Evolutionary conservation across 805 yeast species (phyloP).

Genomic region (Metschnikowia corniflorae): DNA sequence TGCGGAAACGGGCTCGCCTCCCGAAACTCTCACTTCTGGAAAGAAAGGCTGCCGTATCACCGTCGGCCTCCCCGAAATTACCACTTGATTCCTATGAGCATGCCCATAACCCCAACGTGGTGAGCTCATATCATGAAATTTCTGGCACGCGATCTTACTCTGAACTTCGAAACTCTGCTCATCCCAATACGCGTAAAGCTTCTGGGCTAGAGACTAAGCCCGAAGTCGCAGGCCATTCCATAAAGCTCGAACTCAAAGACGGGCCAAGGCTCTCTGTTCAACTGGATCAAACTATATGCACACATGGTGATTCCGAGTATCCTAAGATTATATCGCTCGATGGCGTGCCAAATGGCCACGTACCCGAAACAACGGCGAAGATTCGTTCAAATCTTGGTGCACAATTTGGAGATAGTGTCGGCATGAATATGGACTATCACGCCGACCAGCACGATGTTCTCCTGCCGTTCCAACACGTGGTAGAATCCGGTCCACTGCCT

Average conservation of each 20-base stretch:
- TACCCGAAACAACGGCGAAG: neutral
- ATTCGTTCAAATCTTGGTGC: neutral
- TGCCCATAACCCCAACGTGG: neutral
- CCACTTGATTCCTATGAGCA: conserved; percentile 1
- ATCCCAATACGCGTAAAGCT: neutral
- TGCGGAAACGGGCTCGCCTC: conserved; percentile 31
- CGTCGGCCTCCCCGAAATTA: conserved; percentile 4
- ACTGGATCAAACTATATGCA: no score
- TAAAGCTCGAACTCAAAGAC: no score
- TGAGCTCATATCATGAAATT: neutral
- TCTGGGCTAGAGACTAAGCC: neutral
- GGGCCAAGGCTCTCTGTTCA: neutral
- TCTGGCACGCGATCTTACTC: neutral
- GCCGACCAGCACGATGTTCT: neutral
- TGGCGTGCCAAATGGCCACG: neutral
- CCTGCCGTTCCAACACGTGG: conserved; percentile 4
- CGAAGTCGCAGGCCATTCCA: neutral
- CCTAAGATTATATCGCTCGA: no score
- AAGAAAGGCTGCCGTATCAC: neutral
- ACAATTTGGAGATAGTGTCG: no score
- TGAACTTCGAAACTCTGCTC: neutral
- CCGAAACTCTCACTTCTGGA: neutral
- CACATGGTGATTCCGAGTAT: neutral
- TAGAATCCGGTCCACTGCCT: conserved; percentile 19
- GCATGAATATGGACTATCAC: neutral